These are phyloP conservation scores for Colletotrichum sp. DNA, from an alignment of 2,329 filamentous ascomycete species.

Conservation along the genomic window DNA sequence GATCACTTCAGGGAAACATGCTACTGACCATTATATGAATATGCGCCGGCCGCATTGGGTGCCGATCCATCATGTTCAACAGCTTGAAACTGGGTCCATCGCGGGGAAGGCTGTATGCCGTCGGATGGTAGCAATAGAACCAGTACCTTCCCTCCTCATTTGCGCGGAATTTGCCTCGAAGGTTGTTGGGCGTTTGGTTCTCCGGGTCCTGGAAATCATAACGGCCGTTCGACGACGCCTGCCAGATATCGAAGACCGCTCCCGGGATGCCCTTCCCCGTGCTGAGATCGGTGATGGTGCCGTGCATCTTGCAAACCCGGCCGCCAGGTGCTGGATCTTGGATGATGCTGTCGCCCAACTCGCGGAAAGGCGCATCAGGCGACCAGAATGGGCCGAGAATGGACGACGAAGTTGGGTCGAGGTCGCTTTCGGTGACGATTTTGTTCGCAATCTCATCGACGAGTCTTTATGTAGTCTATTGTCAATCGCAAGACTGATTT, in stretches of 20 bases:
- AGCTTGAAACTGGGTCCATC: not conserved
- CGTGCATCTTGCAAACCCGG: not conserved
- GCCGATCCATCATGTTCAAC: not conserved
- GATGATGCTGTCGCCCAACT: not conserved
- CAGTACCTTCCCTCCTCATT: constrained; percentile 73
- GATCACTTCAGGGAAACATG: not conserved
- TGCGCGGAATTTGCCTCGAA: constrained; percentile 77
- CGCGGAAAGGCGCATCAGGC: not conserved
- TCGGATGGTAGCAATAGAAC: not conserved
- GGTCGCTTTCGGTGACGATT: not conserved
- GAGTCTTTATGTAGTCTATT: not conserved
- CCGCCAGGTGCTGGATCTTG: not conserved
- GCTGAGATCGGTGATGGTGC: not conserved
- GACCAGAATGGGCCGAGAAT: not conserved
- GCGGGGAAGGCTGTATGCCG: not conserved
- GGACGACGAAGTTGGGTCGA: not conserved
- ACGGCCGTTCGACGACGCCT: constrained; percentile 71
- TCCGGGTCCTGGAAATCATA: constrained; percentile 80
- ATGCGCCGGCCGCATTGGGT: not conserved
- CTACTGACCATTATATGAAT: not conserved
- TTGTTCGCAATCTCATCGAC: not conserved
- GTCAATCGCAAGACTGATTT: not conserved
- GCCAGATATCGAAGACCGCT: not conserved
- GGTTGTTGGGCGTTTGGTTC: constrained; percentile 74
- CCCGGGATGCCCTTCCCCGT: not conserved